Conservation (phyloP, 495 filamentous ascomycete genomes). For the Penicillium flavigenum region DNA sequence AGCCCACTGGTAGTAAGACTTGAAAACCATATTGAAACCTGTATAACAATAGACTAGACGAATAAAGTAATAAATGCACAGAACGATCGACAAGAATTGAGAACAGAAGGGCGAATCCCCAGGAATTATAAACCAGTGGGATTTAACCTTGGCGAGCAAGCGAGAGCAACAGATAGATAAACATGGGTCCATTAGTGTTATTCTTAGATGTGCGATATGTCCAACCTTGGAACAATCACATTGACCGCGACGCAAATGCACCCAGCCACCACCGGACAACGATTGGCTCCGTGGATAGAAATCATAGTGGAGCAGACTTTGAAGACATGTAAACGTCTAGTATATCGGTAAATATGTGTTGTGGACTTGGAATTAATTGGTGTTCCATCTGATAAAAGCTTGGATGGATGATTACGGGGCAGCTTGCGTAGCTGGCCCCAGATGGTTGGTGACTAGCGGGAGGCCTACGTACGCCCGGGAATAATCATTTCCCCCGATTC, state of each 20-base stretch:
- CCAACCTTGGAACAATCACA: slow-evolving; percentile 13
- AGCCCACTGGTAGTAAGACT: slow-evolving; percentile 27
- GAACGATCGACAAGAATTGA: neutral
- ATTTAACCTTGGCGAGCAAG: neutral
- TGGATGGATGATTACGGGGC: slow-evolving; percentile 25
- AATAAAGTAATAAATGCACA: neutral
- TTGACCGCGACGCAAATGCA: slow-evolving; percentile 15
- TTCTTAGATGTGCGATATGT: slow-evolving; percentile 12
- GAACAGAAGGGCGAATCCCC: neutral
- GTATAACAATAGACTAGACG: neutral
- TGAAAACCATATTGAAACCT: slow-evolving; percentile 15
- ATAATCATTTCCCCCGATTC: neutral
- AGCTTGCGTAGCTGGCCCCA: slow-evolving; percentile 27
- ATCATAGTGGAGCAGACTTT: slow-evolving; percentile 8
- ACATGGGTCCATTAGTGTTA: slow-evolving; percentile 17
- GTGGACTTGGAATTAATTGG: slow-evolving; percentile 2
- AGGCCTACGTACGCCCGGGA: slow-evolving; percentile 18
- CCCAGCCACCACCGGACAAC: neutral
- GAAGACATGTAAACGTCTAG: neutral
- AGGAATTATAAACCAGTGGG: slow-evolving; percentile 7
- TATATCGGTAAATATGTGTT: neutral
- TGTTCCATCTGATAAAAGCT: slow-evolving; percentile 19
- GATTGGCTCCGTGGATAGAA: slow-evolving; percentile 15
- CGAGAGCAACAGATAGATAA: neutral
- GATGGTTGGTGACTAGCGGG: slow-evolving; percentile 18